Evolutionary conservation across 352 stramenopile genomes (phyloP).

Genomic region (Phytopythium aichiense): DNA sequence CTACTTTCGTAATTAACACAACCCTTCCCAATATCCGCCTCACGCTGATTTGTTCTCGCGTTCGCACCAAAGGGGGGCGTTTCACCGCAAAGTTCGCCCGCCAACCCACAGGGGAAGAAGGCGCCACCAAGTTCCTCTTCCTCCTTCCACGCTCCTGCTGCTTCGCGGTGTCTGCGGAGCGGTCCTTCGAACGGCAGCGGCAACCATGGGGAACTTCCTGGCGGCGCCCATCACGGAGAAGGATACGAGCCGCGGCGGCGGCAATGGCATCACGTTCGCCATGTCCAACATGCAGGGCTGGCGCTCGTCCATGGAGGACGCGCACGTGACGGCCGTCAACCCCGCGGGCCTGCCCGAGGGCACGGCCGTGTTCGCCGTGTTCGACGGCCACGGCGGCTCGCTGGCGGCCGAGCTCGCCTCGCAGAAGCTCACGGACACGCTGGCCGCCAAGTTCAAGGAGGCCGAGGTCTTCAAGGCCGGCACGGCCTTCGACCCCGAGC

Average conservation of each 20-base stretch:
- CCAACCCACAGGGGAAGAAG: background rate
- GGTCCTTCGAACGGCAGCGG: background rate
- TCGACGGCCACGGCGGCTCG: conserved; percentile 71
- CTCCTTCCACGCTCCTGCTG: background rate
- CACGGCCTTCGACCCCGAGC: conserved; percentile 32
- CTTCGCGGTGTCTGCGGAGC: background rate
- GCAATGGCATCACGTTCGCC: conserved; percentile 59
- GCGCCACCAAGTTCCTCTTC: background rate
- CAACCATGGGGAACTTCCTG: conserved; percentile 78
- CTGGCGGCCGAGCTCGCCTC: conserved; percentile 51
- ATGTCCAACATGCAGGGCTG: conserved; percentile 80
- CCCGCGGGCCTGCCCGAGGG: conserved; percentile 33
- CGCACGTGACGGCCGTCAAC: conserved; percentile 58
- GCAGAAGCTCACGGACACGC: conserved; percentile 23
- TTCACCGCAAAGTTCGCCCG: background rate
- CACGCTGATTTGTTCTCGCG: background rate
- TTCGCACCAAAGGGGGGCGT: background rate
- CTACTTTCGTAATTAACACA: background rate
- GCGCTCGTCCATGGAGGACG: conserved; percentile 81
- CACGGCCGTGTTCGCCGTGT: conserved; percentile 75
- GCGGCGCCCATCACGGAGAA: conserved; percentile 75
- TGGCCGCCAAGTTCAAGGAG: conserved; percentile 31
- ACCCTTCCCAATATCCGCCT: background rate
- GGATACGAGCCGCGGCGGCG: conserved; percentile 43
- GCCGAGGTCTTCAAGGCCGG: conserved; percentile 29